Evolutionary conservation across 2,329 filamentous ascomycete species (phyloP), one percentile per base, ranked within the genome.

Genomic region (Bipolaris oryzae): DNA sequence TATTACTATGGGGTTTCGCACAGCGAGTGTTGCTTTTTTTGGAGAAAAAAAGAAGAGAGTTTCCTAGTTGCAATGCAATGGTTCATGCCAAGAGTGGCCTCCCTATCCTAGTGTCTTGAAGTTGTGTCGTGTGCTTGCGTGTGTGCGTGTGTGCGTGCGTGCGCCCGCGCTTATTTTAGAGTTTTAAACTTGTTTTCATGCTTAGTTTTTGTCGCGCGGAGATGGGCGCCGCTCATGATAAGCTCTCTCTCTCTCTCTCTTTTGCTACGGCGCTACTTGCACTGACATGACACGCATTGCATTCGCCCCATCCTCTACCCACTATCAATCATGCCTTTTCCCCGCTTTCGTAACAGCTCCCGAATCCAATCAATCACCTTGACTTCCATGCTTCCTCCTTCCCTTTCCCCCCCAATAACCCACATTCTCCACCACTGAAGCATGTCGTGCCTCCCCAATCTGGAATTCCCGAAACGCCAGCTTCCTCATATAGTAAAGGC

Each of bases 401-500:
- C 18, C 18, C 21, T 23, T 23, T 3, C 21, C 18, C n/a, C 21
- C 38, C 38, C 20, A 18, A 41, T 20, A 41, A 23, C 13, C 23
- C 11, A 23, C 20, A 15, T n/a, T 38, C 38, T n/a, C 38, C 33
- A 34, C 33, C 33, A 34, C 13, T 15, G 7, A 11, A 15, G 38
- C 38, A 41, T 28, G 20, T 15, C 21, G 18, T 21, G 6, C 2
- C 25, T 15, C 20, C 6, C 38, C 38, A 41, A 41, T 41, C 7
- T 28, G 25, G 25, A 28, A 18, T 41, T 41, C 18, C 20, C 38
- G 20, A 49, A 44, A n/a, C 33, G 25, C 55, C 55, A 65, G 62
- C 67, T 69, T 66, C 67, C 66, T 58, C 20, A 59, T 67, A 37
- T n/a, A 64, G 67, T 43, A 64, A 46, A 23, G 25, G 20, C 20